phyloP scores from a whole-genome alignment of 345 rosid genomes.

The Citrus cavaleriei region DNA sequence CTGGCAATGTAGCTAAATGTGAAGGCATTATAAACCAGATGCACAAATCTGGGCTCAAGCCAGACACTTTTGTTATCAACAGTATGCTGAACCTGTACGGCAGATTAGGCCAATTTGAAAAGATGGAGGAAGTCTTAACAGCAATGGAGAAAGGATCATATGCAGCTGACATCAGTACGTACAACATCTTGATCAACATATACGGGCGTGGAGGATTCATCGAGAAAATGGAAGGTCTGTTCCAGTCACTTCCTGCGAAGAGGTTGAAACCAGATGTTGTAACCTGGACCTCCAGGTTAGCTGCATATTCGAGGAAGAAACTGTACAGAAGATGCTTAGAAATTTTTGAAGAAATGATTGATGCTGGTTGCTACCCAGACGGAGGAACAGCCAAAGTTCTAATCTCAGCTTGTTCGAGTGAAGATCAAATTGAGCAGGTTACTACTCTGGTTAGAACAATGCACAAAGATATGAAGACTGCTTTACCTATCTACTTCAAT shows the following conservation, averaged over 20 bases:
- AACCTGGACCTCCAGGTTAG: constrained; percentile 87
- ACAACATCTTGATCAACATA: constrained; percentile 77
- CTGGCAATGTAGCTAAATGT: constrained; percentile 61
- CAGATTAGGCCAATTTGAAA: constrained; percentile 60
- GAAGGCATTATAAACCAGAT: constrained; percentile 67
- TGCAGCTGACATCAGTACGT: constrained; percentile 62
- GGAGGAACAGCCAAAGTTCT: constrained; percentile 89
- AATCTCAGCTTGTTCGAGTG: constrained; percentile 70
- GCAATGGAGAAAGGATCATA: constrained; percentile 66
- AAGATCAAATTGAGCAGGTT: constrained; percentile 77
- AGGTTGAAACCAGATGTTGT: constrained; percentile 65
- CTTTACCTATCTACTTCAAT: constrained; percentile 33
- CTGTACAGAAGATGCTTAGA: constrained; percentile 63
- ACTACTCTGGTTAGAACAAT: constrained; percentile 70
- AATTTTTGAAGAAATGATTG: constrained; percentile 87
- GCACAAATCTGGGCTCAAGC: constrained; percentile 71
- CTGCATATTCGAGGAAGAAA: constrained; percentile 82
- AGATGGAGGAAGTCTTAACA: constrained; percentile 67
- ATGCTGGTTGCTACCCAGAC: constrained; percentile 75
- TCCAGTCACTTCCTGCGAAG: constrained; percentile 37
- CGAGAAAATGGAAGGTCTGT: constrained; percentile 62
- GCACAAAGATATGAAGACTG: constrained; percentile 48
- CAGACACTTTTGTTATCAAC: constrained; percentile 76
- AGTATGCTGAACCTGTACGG: constrained; percentile 87
- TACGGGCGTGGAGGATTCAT: constrained; percentile 79